Percentiles rank a stretch among this genome's conserved stretches.
Evolutionary conservation across 2,329 filamentous ascomycete species (phyloP).

Genomic region (Ophiocordyceps sinensis): DNA sequence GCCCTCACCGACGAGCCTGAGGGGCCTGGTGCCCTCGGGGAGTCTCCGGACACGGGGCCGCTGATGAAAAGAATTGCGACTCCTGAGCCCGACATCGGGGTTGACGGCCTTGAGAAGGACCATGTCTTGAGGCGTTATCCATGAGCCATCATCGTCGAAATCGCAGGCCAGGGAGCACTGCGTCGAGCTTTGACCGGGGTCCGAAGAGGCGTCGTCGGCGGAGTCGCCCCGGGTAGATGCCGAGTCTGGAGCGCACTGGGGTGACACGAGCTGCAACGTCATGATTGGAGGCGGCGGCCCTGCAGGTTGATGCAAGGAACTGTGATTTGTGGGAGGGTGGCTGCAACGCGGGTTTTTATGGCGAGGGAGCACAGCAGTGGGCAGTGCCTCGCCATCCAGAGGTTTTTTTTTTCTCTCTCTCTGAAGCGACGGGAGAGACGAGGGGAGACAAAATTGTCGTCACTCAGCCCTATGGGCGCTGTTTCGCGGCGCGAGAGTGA

Average conservation of each 20-base stretch:
- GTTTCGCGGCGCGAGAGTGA: no score
- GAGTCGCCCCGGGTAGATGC: slow-evolving; percentile 8
- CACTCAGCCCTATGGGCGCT: no score
- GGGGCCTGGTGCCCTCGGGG: slow-evolving; percentile 17
- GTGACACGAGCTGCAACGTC: slow-evolving; percentile 10
- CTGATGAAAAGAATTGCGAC: slow-evolving; percentile 1
- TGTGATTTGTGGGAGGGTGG: background rate
- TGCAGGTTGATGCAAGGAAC: slow-evolving; percentile 11
- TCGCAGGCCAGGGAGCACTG: slow-evolving; percentile 1
- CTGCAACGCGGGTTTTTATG: background rate
- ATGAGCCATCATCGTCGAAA: slow-evolving; percentile 7
- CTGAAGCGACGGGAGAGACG: no score
- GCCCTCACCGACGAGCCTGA: slow-evolving; percentile 46
- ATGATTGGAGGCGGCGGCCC: slow-evolving; percentile 11
- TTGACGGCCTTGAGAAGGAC: slow-evolving; percentile 8
- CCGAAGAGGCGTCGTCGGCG: slow-evolving; percentile 5
- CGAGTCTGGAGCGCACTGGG: slow-evolving; percentile 8
- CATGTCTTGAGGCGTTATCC: slow-evolving; percentile 10
- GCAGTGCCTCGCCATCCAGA: background rate
- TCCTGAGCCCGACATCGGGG: slow-evolving; percentile 2
- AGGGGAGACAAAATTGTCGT: no score
- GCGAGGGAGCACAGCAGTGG: background rate
- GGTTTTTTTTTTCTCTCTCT: no score
- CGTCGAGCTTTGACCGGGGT: slow-evolving; percentile 1
- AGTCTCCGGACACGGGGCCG: slow-evolving; percentile 15